phyloP scores from a whole-genome alignment of 495 filamentous ascomycete genomes.

The Tuber borchii region DNA sequence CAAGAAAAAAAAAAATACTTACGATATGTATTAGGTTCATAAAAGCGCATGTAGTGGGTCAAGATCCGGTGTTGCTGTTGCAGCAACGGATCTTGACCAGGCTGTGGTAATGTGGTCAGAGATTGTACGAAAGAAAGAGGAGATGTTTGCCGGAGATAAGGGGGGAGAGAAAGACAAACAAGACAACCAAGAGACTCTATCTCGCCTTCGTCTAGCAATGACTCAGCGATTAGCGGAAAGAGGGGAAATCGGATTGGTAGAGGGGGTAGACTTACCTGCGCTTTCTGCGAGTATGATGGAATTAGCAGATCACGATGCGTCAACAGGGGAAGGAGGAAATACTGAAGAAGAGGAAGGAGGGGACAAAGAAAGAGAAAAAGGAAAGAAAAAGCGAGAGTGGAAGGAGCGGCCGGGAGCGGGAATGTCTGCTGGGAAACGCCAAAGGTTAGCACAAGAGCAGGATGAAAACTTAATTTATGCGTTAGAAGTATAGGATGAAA shows the following conservation, averaged over 20 bases:
- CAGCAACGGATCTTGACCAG: neutral
- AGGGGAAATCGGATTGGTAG: neutral
- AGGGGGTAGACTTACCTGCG: neutral
- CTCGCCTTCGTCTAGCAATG: neutral
- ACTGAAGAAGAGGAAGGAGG: neutral
- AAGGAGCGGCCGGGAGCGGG: no score
- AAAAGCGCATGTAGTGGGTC: neutral
- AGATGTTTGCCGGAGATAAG: neutral
- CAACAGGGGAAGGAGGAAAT: neutral
- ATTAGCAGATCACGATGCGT: no score
- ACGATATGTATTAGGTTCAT: neutral
- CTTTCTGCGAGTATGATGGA: neutral
- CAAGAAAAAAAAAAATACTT: neutral
- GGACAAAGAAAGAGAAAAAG: neutral
- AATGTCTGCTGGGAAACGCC: no score
- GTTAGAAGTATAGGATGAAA: no score
- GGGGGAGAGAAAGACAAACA: neutral
- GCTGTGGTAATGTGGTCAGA: neutral
- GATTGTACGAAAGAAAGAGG: neutral
- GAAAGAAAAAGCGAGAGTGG: no score
- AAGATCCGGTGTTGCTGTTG: neutral
- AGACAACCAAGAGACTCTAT: neutral
- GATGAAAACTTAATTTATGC: no score
- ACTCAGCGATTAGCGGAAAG: neutral
- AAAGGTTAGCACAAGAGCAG: no score